These are phyloP conservation scores for Colletotrichum sp. DNA, from an alignment of 2,329 filamentous ascomycete species.

Conservation along the genomic window DNA sequence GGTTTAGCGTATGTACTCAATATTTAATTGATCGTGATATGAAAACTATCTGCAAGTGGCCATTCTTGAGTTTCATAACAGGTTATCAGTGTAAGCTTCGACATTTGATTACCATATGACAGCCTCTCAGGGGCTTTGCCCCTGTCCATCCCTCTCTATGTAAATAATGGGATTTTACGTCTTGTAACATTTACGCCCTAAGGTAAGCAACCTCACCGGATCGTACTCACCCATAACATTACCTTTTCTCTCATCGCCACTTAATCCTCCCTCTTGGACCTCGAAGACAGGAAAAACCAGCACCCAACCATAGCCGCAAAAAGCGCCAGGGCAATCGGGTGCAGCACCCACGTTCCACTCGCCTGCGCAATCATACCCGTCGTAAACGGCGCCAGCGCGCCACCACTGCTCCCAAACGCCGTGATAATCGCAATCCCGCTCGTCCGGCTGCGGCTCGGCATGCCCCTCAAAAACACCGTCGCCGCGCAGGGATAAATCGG, in stretches of 20 bases:
- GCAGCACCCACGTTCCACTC: constrained; percentile 67
- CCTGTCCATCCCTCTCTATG: neutral
- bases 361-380: constrained; percentile 69
- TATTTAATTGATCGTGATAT: too few species aligned
- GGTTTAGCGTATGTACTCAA: neutral
- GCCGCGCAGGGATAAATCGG: constrained; percentile 80
- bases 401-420: constrained; percentile 74
- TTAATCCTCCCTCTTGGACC: neutral
- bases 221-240: neutral
- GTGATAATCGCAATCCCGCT: constrained; percentile 71
- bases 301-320: constrained; percentile 70
- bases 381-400: constrained; percentile 69
- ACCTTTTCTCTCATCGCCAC: neutral
- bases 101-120: neutral
- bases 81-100: neutral
- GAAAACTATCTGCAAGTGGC: too few species aligned
- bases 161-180: accelerated
- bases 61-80: too few species aligned
- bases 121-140: neutral
- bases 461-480: constrained; percentile 64
- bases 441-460: constrained; percentile 67
- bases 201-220: accelerated
- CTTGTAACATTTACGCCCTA: neutral
- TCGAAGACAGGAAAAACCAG: constrained; percentile 46
- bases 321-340: constrained; percentile 70